phyloP scores from a whole-genome alignment of 768 basidiomycete species.

The Tricholoma saponaceum region DNA sequence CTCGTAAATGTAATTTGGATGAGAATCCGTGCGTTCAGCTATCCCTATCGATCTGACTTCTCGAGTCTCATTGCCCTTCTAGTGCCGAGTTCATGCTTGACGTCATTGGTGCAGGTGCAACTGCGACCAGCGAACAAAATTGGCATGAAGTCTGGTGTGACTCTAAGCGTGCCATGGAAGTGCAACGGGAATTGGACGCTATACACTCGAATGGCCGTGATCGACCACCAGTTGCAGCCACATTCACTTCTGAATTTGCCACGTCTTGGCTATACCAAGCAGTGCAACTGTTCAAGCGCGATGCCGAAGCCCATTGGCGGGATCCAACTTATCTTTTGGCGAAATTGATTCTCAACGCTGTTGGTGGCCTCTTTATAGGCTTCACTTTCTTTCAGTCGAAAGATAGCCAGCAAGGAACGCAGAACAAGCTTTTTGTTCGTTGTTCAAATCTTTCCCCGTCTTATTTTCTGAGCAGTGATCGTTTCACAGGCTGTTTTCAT shows the following conservation, averaged over 20 bases:
- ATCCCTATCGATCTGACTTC: neutral
- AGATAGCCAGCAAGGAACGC: no score
- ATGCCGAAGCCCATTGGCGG: slow-evolving; percentile 46
- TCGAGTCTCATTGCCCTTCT: neutral
- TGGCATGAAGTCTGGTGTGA: slow-evolving; percentile 57
- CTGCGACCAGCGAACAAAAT: slow-evolving; percentile 43
- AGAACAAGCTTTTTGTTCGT: slow-evolving; percentile 58
- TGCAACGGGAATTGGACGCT: slow-evolving; percentile 35
- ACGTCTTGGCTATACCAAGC: slow-evolving; percentile 51
- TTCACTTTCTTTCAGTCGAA: slow-evolving; percentile 59
- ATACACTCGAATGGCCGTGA: slow-evolving; percentile 51
- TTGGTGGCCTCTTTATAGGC: no score
- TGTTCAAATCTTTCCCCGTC: slow-evolving; percentile 9
- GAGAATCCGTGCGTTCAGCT: slow-evolving; percentile 63
- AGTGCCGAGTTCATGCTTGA: slow-evolving; percentile 68
- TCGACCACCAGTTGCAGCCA: slow-evolving; percentile 32
- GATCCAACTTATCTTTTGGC: no score
- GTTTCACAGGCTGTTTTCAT: slow-evolving; percentile 50
- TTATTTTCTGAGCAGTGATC: slow-evolving; percentile 5
- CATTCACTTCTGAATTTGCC: slow-evolving; percentile 43
- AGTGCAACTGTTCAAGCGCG: slow-evolving; percentile 37
- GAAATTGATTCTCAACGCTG: no score
- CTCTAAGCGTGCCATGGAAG: slow-evolving; percentile 37
- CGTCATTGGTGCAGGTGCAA: no score
- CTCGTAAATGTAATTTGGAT: slow-evolving; percentile 49